These are phyloP conservation scores for Purpureocillium lavendulum DNA, from an alignment of 2,329 filamentous ascomycete species.

Conservation along the genomic window DNA sequence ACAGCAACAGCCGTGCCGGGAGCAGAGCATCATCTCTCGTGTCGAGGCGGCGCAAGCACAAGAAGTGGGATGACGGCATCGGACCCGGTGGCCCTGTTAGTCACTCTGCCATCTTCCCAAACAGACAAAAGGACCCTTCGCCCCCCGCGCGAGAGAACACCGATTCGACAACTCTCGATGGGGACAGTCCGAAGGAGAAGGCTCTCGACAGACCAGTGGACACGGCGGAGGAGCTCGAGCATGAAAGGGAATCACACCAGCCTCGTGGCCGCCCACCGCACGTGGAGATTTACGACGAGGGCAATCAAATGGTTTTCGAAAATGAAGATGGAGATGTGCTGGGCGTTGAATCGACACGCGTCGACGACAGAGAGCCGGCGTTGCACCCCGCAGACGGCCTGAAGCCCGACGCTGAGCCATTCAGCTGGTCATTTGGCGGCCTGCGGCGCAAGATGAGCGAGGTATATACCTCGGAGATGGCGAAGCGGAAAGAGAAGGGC, in stretches of 20 bases:
- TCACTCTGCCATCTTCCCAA: conserved; percentile 81
- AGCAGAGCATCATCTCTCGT: conserved; percentile 54
- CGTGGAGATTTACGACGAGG: conserved; percentile 73
- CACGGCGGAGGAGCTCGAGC: conserved; percentile 11
- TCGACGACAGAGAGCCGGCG: neutral
- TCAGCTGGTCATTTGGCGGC: conserved; percentile 24
- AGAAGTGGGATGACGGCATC: conserved; percentile 61
- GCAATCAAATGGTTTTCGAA: conserved; percentile 70
- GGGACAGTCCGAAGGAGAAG: conserved; percentile 24
- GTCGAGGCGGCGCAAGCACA: conserved; percentile 55
- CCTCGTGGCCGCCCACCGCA: conserved; percentile 11
- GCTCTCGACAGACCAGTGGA: conserved; percentile 15
- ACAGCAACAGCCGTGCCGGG: conserved; percentile 39
- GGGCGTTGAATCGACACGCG: conserved; percentile 40
- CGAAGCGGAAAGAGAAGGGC: conserved; percentile 53
- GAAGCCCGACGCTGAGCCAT: conserved; percentile 4
- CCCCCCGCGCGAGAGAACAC: conserved; percentile 20
- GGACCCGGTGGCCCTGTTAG: conserved; percentile 81
- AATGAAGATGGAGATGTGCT: conserved; percentile 83
- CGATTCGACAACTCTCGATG: conserved; percentile 21
- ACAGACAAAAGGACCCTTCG: conserved; percentile 27
- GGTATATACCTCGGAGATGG: conserved; percentile 51
- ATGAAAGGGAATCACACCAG: neutral
- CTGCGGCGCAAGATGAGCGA: conserved; percentile 42
- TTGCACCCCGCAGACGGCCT: neutral